Conservation (phyloP, 164 flowering plant genomes). For the Cinnamomum micranthum region DNA sequence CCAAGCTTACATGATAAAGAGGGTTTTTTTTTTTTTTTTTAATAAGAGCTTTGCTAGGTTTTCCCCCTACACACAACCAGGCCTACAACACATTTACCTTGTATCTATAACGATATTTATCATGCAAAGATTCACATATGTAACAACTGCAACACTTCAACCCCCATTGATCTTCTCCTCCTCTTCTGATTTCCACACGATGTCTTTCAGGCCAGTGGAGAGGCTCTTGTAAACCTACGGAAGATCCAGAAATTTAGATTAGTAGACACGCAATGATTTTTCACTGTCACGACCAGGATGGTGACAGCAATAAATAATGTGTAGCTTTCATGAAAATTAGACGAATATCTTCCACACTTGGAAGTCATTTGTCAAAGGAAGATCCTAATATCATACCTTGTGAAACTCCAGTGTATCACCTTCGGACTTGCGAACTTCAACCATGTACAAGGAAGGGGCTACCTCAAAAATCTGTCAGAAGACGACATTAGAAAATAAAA, state of each 20-base stretch:
- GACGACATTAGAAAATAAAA: not conserved
- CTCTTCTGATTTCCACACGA: conserved; percentile 51
- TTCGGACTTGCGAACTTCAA: conserved; percentile 86
- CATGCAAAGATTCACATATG: too few species aligned
- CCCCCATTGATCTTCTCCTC: not conserved
- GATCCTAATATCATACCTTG: conserved; percentile 49
- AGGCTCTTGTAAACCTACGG: conserved; percentile 62
- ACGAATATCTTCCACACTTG: too few species aligned
- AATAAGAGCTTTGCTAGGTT: too few species aligned
- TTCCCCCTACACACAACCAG: too few species aligned
- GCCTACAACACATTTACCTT: too few species aligned
- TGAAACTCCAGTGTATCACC: conserved; percentile 98
- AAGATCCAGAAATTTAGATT: not conserved
- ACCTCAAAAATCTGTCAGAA: conserved; percentile 76
- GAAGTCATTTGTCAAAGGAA: not conserved
- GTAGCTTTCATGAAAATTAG: not conserved
- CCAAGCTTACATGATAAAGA: too few species aligned
- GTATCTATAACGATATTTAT: too few species aligned
- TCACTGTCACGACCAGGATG: not conserved
- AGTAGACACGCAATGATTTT: not conserved
- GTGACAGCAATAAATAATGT: too few species aligned
- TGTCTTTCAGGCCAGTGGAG: conserved; percentile 52
- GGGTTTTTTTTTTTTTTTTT: too few species aligned
- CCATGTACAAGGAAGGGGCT: conserved; percentile 94
- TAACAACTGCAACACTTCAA: not conserved